Base-by-base conservation (phyloP, 345 rosid species). In the Cochlearia excelsa region DNA sequence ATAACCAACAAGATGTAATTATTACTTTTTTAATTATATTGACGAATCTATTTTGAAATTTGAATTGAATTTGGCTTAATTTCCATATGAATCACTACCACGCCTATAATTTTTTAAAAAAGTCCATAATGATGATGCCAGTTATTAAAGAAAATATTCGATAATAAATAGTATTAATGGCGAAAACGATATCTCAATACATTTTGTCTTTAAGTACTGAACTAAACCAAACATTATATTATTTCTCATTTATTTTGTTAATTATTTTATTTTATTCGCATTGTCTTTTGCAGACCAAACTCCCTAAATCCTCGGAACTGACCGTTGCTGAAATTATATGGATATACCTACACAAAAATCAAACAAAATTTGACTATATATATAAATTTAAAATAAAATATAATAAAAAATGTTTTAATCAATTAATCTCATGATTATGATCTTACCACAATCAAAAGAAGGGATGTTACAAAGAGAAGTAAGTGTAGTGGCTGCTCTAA, bases 381-480 rank as follows among this genome's bases (percentile, higher is more conserved):
- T 34, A 34, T 3, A 34, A 3, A 34, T 34, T 1, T 34, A 3
- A 6, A 38, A 38, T 6, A 38, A 38, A 38, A 2, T 38, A 38
- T 5, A 38, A 7, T 1, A 38, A 7, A 38, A 38, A 38, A 38
- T 0, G 37, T 34, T 37, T 37, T 4, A 37, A 37, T 37, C 40
- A 1, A 33, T 33, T 33, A 5, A 33, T 33, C 35, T 16, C 23
- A 16, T 16, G 23, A 16, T 16, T 16, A 16, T 37, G 1, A 37
- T 39, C 62, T 23, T 63, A 70, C 74, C 74, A 38, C 74, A 70
- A 37, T 44, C 54, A 26, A 70, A 62, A 29, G 74, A n/a, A 6
- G 74, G 69, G 54, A 70, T 63, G 49, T 70, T 70, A 50, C 74
- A 70, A 55, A 51, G 58, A 63, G 64, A 42, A 30, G 64, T 51